Evolutionary conservation across 164 flowering plant species (phyloP).

Genomic region (Vitis riparia): DNA sequence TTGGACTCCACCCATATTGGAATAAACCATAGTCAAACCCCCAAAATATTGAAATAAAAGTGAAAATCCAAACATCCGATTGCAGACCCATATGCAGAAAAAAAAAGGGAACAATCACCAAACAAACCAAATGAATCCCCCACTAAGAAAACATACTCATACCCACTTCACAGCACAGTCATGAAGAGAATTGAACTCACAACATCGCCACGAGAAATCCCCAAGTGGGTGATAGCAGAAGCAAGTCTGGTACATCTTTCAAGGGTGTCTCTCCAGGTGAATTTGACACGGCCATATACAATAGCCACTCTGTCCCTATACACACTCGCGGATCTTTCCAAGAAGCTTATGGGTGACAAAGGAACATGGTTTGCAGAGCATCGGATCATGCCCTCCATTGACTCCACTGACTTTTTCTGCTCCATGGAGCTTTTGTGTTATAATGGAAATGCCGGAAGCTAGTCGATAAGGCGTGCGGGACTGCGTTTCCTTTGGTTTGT

Average conservation of each 20-base stretch:
- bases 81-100: neutral
- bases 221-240: constrained; percentile 43
- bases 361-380: constrained; percentile 57
- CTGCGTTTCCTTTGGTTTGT: no score
- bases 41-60: neutral
- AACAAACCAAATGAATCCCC: neutral
- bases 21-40: neutral
- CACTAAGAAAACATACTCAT: no score
- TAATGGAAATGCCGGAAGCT: no score
- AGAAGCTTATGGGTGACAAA: constrained; percentile 53
- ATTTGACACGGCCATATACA: constrained; percentile 41
- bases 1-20: no score
- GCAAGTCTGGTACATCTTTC: constrained; percentile 47
- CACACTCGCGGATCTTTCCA: constrained; percentile 48
- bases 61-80: neutral
- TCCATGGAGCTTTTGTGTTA: no score
- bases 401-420: neutral
- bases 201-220: constrained; percentile 37
- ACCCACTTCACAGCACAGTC: no score
- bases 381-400: constrained; percentile 34
- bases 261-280: constrained; percentile 51
- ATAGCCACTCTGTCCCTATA: constrained; percentile 42
- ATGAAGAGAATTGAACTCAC: no score
- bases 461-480: no score
- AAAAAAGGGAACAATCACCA: neutral